Evolutionary conservation across 768 basidiomycete species (phyloP).

Genomic region (Phanerochaete sordida): DNA sequence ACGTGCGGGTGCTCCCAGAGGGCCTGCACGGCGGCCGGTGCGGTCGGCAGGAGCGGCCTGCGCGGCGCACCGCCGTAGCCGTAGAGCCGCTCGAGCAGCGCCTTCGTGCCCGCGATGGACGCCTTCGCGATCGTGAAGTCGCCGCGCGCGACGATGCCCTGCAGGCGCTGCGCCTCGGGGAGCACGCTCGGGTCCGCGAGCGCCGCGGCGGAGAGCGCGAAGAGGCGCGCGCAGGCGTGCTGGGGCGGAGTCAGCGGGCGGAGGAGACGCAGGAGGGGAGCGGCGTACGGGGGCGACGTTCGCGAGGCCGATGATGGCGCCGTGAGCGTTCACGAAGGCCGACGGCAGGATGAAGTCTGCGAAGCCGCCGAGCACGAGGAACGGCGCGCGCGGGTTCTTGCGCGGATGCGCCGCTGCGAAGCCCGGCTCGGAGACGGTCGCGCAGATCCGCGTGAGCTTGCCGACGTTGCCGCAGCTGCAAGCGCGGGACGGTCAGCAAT

Average conservation of each 20-base stretch:
- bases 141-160: slow-evolving; percentile 76
- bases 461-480: slow-evolving; percentile 86
- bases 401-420: slow-evolving; percentile 65
- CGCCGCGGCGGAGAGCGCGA: slow-evolving; percentile 58
- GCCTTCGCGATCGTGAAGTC: slow-evolving; percentile 79
- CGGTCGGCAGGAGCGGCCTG: slow-evolving; percentile 72
- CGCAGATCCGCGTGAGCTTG: slow-evolving; percentile 83
- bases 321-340: slow-evolving; percentile 70
- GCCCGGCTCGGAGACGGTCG: slow-evolving; percentile 51
- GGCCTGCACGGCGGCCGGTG: slow-evolving; percentile 47
- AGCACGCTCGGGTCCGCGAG: slow-evolving; percentile 54
- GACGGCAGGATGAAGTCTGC: slow-evolving; percentile 81
- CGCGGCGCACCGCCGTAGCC: slow-evolving; percentile 82
- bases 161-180: slow-evolving; percentile 67
- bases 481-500: background rate
- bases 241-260: slow-evolving; percentile 22
- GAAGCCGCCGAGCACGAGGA: slow-evolving; percentile 86
- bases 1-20: slow-evolving; percentile 75
- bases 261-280: background rate
- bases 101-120: slow-evolving; percentile 81
- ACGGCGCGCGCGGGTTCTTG: slow-evolving; percentile 62
- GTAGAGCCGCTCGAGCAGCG: slow-evolving; percentile 66
- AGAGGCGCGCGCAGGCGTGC: slow-evolving; percentile 58
- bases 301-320: slow-evolving; percentile 87
- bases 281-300: slow-evolving; percentile 72